A percentile compares a stretch with the other conserved stretches of the same genome.
phyloP scores from a whole-genome alignment of 257 asterid genomes.

The Leptodermis oblonga region DNA sequence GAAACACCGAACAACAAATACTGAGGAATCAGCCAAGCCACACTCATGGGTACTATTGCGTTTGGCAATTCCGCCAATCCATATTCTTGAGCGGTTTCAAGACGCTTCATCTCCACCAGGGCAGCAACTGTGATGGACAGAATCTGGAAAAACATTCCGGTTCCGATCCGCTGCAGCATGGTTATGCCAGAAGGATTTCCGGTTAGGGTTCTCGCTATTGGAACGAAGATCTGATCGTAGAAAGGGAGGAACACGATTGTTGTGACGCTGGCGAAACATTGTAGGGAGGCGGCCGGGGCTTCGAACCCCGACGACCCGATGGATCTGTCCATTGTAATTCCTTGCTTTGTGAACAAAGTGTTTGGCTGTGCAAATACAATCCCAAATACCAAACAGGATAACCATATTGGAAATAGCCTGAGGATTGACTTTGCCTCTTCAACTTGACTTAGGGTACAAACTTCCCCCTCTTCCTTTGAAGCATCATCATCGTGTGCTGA shows the following conservation, averaged over 20 bases:
- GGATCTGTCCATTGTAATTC: slow-evolving; percentile 3
- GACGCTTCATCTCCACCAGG: slow-evolving; percentile 22
- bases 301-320: neutral
- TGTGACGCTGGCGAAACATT: slow-evolving; percentile 1
- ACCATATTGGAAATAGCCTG: slow-evolving; percentile 10
- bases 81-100: slow-evolving; percentile 12
- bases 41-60: slow-evolving; percentile 23
- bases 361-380: slow-evolving; percentile 3
- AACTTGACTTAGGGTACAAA: slow-evolving; percentile 2
- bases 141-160: slow-evolving; percentile 18
- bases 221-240: slow-evolving; percentile 24
- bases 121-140: slow-evolving; percentile 22
- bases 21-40: slow-evolving; percentile 31
- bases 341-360: slow-evolving; percentile 14
- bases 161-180: slow-evolving; percentile 29
- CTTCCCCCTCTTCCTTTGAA: neutral
- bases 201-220: slow-evolving; percentile 18
- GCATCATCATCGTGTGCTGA: neutral
- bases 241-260: slow-evolving; percentile 6
- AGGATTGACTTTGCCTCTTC: slow-evolving; percentile 16
- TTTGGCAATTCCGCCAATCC: neutral
- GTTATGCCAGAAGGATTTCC: slow-evolving; percentile 29
- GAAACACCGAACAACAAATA: slow-evolving; percentile 21
- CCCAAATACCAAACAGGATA: slow-evolving; percentile 5
- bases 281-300: slow-evolving; percentile 11